Conservation (phyloP, 2,329 filamentous ascomycete species). For the Venturia effusa region DNA sequence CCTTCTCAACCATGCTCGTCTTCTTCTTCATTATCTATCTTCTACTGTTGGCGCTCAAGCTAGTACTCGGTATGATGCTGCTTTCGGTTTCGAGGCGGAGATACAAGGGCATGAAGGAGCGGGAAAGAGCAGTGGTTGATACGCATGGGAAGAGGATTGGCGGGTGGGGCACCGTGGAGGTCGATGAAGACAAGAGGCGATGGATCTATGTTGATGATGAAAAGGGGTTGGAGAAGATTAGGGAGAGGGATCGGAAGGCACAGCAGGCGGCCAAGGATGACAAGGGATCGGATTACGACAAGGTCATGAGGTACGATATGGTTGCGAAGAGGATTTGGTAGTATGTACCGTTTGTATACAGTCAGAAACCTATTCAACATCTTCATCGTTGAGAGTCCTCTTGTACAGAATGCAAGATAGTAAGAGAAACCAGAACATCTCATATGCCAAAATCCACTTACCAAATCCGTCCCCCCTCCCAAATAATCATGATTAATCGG, state of each 20-base stretch:
- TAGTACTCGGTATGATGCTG: constrained; percentile 79
- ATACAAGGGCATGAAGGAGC: constrained; percentile 69
- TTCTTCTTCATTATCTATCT: constrained; percentile 76
- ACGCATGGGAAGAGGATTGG: constrained; percentile 10
- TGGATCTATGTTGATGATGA: constrained; percentile 82
- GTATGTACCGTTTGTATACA: no score
- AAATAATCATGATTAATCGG: no score
- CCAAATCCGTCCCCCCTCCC: no score
- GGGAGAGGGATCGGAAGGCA: constrained; percentile 51
- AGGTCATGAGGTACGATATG: constrained; percentile 80
- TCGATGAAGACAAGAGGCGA: constrained; percentile 74
- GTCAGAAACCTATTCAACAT: no score
- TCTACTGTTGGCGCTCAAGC: constrained; percentile 39
- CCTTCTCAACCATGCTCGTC: constrained; percentile 68
- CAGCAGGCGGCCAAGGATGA: constrained; percentile 28
- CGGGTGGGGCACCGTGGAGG: constrained; percentile 74
- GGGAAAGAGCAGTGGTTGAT: constrained; percentile 37
- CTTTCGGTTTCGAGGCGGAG: constrained; percentile 68
- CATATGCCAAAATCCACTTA: no score
- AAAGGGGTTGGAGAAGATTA: constrained; percentile 53
- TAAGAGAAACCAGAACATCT: no score
- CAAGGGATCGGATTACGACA: constrained; percentile 43
- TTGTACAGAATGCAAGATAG: no score
- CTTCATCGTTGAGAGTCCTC: no score
- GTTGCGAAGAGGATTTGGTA: constrained; percentile 95